phyloP scores from a whole-genome alignment of 495 filamentous ascomycete genomes.

The Poronia punctata region DNA sequence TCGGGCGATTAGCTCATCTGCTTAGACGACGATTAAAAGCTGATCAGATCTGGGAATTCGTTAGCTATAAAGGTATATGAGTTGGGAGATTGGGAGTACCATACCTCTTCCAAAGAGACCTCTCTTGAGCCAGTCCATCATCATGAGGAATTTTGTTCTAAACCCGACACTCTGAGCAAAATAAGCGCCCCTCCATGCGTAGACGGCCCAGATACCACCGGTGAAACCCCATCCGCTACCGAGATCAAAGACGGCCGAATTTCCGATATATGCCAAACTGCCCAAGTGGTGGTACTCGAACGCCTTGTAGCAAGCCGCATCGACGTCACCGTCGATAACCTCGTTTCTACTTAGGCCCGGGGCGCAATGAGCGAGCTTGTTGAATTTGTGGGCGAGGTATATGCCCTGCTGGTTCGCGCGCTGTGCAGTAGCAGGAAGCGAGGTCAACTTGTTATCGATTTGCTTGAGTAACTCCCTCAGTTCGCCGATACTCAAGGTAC shows the following conservation, averaged over 20 bases:
- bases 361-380: slow-evolving; percentile 74
- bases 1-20: no score
- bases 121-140: slow-evolving; percentile 98
- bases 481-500: slow-evolving; percentile 90
- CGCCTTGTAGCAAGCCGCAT: slow-evolving; percentile 88
- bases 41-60: slow-evolving; percentile 53
- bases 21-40: no score
- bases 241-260: slow-evolving; percentile 89
- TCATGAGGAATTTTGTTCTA: slow-evolving; percentile 79
- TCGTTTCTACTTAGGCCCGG: slow-evolving; percentile 74
- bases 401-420: slow-evolving; percentile 93
- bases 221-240: slow-evolving; percentile 63
- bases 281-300: slow-evolving; percentile 94
- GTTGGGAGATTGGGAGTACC: slow-evolving; percentile 18
- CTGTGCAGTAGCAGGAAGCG: slow-evolving; percentile 85
- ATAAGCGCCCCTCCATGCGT: slow-evolving; percentile 94
- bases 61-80: slow-evolving; percentile 21
- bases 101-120: slow-evolving; percentile 92
- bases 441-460: slow-evolving; percentile 85
- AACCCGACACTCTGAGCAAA: slow-evolving; percentile 97
- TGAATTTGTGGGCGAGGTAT: slow-evolving; percentile 91
- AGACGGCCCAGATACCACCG: slow-evolving; percentile 88
- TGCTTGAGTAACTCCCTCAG: slow-evolving; percentile 80
- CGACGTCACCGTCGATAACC: slow-evolving; percentile 79
- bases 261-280: slow-evolving; percentile 91